Evolutionary conservation across 192 early-diverging fungal genomes (phyloP).

Genomic region (Gryganskiella cystojenkinii): DNA sequence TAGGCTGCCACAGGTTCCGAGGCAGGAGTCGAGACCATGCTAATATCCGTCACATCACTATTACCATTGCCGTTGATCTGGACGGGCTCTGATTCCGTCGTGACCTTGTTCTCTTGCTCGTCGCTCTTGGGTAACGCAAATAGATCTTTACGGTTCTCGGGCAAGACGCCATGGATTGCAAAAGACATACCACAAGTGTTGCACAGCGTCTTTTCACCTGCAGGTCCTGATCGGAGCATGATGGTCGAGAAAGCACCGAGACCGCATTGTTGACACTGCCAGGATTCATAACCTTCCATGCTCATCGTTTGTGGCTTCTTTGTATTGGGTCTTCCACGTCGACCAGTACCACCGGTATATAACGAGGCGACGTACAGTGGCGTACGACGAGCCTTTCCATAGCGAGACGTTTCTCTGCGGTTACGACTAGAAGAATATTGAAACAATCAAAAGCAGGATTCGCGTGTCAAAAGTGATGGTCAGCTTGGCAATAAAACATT

Average conservation of each 20-base stretch:
- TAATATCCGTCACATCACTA: no score
- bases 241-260: constrained; percentile 43
- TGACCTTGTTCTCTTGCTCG: neutral
- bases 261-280: constrained; percentile 55
- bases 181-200: constrained; percentile 54
- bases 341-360: constrained; percentile 17
- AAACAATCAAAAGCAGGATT: neutral
- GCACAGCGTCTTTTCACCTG: constrained; percentile 54
- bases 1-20: no score
- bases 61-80: no score
- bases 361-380: neutral
- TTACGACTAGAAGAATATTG: constrained; percentile 36
- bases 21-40: no score
- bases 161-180: constrained; percentile 39
- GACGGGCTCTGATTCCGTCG: no score
- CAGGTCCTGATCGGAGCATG: constrained; percentile 53
- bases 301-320: constrained; percentile 15
- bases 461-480: neutral
- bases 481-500: neutral
- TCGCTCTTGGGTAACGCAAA: constrained; percentile 15
- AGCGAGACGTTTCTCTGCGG: constrained; percentile 51
- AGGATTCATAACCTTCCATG: constrained; percentile 28
- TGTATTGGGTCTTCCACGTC: constrained; percentile 1
- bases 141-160: constrained; percentile 43
- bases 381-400: constrained; percentile 27